phyloP scores from a whole-genome alignment of 176 grass and related monocot species.

The Eleusine indica region DNA sequence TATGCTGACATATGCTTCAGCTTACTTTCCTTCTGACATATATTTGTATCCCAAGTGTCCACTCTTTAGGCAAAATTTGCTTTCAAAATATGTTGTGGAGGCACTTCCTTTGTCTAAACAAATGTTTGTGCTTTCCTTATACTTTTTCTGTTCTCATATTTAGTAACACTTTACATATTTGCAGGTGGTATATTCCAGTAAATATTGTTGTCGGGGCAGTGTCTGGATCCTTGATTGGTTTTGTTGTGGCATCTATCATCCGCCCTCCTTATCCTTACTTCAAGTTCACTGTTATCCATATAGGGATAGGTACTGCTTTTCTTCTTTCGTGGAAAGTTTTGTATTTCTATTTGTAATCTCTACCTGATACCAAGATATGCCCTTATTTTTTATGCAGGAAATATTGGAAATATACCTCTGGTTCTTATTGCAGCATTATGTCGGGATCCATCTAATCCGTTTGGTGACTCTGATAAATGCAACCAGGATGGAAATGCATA shows the following conservation, averaged over 20 bases:
- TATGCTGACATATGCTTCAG: neutral
- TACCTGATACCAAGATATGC: neutral
- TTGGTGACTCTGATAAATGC: conserved; percentile 91
- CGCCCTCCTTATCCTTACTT: conserved; percentile 94
- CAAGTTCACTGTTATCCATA: conserved; percentile 97
- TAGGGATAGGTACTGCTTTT: conserved; percentile 76
- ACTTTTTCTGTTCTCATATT: neutral
- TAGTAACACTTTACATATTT: conserved; percentile 33
- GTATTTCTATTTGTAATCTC: conserved; percentile 23
- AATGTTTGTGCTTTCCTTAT: neutral
- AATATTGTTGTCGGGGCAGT: conserved; percentile 80
- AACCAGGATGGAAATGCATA: conserved; percentile 98
- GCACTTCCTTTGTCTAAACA: neutral
- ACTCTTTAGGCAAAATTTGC: neutral
- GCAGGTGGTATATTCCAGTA: conserved; percentile 99
- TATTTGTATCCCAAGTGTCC: neutral
- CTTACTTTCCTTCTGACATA: neutral
- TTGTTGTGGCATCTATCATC: conserved; percentile 89
- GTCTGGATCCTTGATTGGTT: conserved; percentile 86
- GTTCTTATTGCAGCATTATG: conserved; percentile 96
- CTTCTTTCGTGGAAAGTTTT: conserved; percentile 6
- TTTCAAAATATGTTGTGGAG: neutral
- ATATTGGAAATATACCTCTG: conserved; percentile 98
- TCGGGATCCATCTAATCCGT: conserved; percentile 88
- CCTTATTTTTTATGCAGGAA: conserved; percentile 59